Percentiles rank a stretch among this genome's conserved stretches.
Conservation (phyloP, 1,284 basidiomycete species). For the Rhizopogon hawkerae region DNA sequence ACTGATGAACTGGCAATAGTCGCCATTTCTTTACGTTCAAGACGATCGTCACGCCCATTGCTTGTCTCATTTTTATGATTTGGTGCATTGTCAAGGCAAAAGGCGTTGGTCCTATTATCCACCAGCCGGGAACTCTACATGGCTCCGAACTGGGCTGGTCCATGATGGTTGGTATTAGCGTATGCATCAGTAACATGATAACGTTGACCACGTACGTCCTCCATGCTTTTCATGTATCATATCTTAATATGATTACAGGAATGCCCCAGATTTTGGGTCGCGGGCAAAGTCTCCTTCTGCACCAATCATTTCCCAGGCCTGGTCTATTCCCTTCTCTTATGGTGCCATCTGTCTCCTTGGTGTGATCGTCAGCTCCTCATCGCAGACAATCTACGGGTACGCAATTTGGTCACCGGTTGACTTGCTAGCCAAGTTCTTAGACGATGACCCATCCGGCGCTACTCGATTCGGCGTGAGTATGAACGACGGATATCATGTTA, state of each 20-base stretch:
- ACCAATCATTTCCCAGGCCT: slow-evolving; percentile 57
- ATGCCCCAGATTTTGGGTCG: slow-evolving; percentile 68
- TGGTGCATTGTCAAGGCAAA: slow-evolving; percentile 73
- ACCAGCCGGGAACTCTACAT: slow-evolving; percentile 49
- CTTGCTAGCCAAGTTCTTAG: slow-evolving; percentile 57
- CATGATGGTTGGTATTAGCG: slow-evolving; percentile 68
- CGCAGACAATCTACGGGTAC: slow-evolving; percentile 64
- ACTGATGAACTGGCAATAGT: slow-evolving; percentile 23
- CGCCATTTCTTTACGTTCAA: slow-evolving; percentile 75
- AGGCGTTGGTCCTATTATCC: slow-evolving; percentile 69
- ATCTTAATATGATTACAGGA: slow-evolving; percentile 30
- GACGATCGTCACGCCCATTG: slow-evolving; percentile 57
- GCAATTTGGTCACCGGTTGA: slow-evolving; percentile 73
- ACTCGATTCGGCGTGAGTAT: slow-evolving; percentile 50
- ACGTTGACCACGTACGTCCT: slow-evolving; percentile 51
- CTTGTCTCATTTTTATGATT: slow-evolving; percentile 68
- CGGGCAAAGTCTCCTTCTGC: slow-evolving; percentile 55
- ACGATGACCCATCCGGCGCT: slow-evolving; percentile 48
- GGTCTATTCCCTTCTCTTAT: slow-evolving; percentile 68
- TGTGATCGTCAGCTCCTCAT: slow-evolving; percentile 71
- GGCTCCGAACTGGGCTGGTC: slow-evolving; percentile 66
- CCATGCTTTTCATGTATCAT: background rate
- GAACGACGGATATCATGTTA: background rate
- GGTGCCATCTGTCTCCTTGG: slow-evolving; percentile 72
- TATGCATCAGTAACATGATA: slow-evolving; percentile 71